Base-by-base conservation (phyloP, 2,329 filamentous ascomycete species). In the Talaromyces sp. region DNA sequence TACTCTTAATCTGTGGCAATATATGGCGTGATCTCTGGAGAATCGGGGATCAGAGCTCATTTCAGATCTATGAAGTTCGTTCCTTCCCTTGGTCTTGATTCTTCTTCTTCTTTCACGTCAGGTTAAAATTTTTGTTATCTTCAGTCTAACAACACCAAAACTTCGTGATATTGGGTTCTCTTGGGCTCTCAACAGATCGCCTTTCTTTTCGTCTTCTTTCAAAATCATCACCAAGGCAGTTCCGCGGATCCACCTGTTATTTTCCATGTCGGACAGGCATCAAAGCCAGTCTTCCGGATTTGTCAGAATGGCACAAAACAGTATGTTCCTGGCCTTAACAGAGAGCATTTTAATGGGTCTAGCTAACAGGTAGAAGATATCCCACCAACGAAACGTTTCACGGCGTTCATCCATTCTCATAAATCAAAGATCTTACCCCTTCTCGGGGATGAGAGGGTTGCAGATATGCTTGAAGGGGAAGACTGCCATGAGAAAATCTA, bases 331-430 rank as follows among this genome's bases (percentile, higher is more conserved):
- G n/a, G n/a, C n/a, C n/a, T n/a, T n/a, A n/a, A n/a, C n/a, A n/a
- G n/a, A n/a, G n/a, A n/a, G n/a, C n/a, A n/a, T n/a, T n/a, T n/a
- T n/a, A n/a, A n/a, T n/a, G n/a, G n/a, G n/a, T n/a, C n/a, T n/a
- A n/a, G n/a, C n/a, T n/a, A n/a, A n/a, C n/a, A n/a, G n/a, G n/a
- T n/a, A n/a, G n/a, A n/a, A n/a, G n/a, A n/a, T n/a, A n/a, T n/a
- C n/a, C n/a, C n/a, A n/a, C n/a, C n/a, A n/a, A n/a, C n/a, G n/a
- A n/a, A n/a, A n/a, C n/a, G n/a, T n/a, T n/a, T n/a, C n/a, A n/a
- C n/a, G n/a, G n/a, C n/a, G n/a, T n/a, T n/a, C n/a, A n/a, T n/a
- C 0, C 2, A 7, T 0, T 3, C 19, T 0, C 43, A 64, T 15
- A 49, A 27, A 7, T 1, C 17, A 2, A 11, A 50, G 6, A 60